Base-by-base conservation (phyloP, 2,329 filamentous ascomycete species). In the Monilinia aucupariae region DNA sequence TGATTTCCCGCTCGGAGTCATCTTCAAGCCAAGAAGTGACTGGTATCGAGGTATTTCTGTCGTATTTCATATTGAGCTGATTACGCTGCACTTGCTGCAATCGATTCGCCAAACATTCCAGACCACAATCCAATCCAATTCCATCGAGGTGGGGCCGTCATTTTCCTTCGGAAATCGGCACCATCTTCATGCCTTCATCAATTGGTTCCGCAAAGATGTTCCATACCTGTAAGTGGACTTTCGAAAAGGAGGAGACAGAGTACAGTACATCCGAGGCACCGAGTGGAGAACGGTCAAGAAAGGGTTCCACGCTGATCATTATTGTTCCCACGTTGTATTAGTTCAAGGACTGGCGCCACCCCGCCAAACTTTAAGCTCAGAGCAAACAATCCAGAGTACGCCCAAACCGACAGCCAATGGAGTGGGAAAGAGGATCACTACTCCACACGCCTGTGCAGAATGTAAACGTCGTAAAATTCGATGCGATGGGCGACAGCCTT, bases 401-500 rank as follows among this genome's bases (percentile, higher is more conserved):
- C 71, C 70, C 4, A 73, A 72, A 64, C 68, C 68, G 30, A 54
- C 69, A 5, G 63, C 78, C 32, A 77, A 74, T 62, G 75, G 75
- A 43, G 72, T 75, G 10, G 74, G 76, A 54, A 81, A 82, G 74
- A 78, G 81, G 67, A 81, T 82, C 69, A 83, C 81, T 43, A 83
- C 81, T 64, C 79, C 80, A 32, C 81, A 88, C 71, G 88, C 88
- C 45, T 91, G 88, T 74, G 86, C 88, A 54, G 88, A 90, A 70
- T 91, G 90, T 77, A 87, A 91, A 72, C 82, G 90, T 68, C 83
- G 90, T 66, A 94, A 93, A 76, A 93, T 93, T 39, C 87, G 90
- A 67, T 94, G 90, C 72, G 89, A 92, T 77, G 90, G 90, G 61
- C 84, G 87, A 68, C 87, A 91, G 71, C 90, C 90, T 13, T 94